Percentiles rank a stretch among this genome's conserved stretches.
Conservation (phyloP, 2,329 filamentous ascomycete species). For the Neophaeococcomyces aloes region DNA sequence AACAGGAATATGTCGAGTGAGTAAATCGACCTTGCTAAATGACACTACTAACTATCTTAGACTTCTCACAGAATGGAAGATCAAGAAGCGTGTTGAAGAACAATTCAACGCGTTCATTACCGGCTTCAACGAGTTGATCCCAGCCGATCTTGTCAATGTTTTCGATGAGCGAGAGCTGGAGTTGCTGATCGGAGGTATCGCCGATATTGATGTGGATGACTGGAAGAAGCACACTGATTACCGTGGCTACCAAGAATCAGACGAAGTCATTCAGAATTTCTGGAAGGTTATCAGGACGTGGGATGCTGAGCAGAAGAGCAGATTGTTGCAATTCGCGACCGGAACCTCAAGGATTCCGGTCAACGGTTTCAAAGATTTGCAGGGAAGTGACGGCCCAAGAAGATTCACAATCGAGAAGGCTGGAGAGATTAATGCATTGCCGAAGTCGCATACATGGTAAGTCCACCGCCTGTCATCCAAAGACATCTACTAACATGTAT, state of each 20-base stretch:
- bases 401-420: constrained; percentile 98
- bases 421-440: constrained; percentile 77
- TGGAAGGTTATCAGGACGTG: constrained; percentile 92
- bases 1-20: constrained; percentile 94
- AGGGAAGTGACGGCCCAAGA: constrained; percentile 89
- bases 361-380: constrained; percentile 98
- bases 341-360: constrained; percentile 96
- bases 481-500: neutral
- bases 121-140: constrained; percentile 95
- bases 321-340: constrained; percentile 90
- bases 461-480: constrained; percentile 27
- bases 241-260: constrained; percentile 92
- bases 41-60: constrained; percentile 27
- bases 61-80: constrained; percentile 97
- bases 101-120: constrained; percentile 97
- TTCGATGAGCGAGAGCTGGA: constrained; percentile 97
- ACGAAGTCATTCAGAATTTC: constrained; percentile 96
- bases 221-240: constrained; percentile 99
- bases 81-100: constrained; percentile 94
- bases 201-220: constrained; percentile 98
- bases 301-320: constrained; percentile 97
- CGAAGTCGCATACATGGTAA: constrained; percentile 96
- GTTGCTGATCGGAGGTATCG: constrained; percentile 92
- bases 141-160: constrained; percentile 90
- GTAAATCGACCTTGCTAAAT: constrained; percentile 23